Evolutionary conservation across 805 yeast species (phyloP).

Genomic region (Ogataea allantospora): DNA sequence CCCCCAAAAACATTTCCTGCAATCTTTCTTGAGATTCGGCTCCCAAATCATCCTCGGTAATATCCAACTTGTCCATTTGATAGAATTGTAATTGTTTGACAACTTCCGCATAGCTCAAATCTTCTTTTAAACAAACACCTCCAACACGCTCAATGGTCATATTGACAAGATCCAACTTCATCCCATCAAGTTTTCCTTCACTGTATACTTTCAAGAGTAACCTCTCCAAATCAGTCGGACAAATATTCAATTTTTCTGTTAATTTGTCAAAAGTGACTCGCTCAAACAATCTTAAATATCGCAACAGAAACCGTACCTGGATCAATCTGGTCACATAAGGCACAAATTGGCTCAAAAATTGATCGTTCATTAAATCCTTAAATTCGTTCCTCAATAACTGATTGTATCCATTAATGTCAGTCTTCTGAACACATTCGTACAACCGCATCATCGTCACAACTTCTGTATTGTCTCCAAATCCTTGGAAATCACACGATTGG

Average conservation of each 20-base stretch:
- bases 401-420: conserved; percentile 26
- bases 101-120: conserved; percentile 11
- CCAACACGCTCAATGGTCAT: conserved; percentile 16
- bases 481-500: conserved; percentile 65
- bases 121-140: conserved; percentile 6
- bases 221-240: conserved; percentile 19
- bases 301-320: conserved; percentile 23
- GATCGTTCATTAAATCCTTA: conserved; percentile 12
- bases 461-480: conserved; percentile 24
- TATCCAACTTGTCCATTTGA: conserved; percentile 4
- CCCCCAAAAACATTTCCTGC: conserved; percentile 6
- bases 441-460: conserved; percentile 27
- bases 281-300: conserved; percentile 23
- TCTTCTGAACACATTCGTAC: conserved; percentile 27
- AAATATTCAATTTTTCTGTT: conserved; percentile 20
- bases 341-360: conserved; percentile 23
- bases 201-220: conserved; percentile 27
- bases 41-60: background rate
- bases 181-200: conserved; percentile 24
- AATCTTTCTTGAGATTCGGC: conserved; percentile 1
- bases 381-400: conserved; percentile 16
- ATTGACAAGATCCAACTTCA: conserved; percentile 28
- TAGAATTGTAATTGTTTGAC: conserved; percentile 15
- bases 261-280: conserved; percentile 23
- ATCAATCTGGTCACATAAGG: conserved; percentile 28